Evolutionary conservation across 192 early-diverging fungal genomes (phyloP).

Genomic region (Linnemannia zychae): DNA sequence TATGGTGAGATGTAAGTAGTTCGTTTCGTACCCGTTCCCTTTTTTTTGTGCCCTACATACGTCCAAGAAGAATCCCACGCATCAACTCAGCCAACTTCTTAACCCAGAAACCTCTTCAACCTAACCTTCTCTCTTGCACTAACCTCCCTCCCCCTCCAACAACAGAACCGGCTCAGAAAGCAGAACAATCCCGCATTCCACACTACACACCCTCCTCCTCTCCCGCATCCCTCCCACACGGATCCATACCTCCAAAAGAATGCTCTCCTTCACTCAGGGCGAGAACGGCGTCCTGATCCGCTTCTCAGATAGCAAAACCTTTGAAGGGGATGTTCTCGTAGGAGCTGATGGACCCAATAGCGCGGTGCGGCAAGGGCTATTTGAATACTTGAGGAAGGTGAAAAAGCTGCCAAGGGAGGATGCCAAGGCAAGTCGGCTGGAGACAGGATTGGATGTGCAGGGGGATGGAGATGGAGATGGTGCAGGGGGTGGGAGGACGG

Average conservation of each 20-base stretch:
- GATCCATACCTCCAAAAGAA: constrained; percentile 8
- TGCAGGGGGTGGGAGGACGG: not conserved
- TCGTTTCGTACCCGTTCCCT: not conserved
- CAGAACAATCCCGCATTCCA: not conserved
- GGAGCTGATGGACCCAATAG: constrained; percentile 46
- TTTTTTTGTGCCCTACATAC: not conserved
- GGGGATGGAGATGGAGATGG: not conserved
- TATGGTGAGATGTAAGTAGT: not conserved
- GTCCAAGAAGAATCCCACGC: too few species aligned
- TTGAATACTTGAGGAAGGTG: not conserved
- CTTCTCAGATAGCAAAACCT: constrained; percentile 21
- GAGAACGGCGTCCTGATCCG: constrained; percentile 15
- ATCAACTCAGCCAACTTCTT: too few species aligned
- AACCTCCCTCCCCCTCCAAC: too few species aligned
- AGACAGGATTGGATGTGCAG: not conserved
- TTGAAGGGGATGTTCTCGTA: constrained; percentile 45
- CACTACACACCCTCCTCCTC: not conserved
- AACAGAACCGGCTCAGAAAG: not conserved
- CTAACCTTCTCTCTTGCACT: too few species aligned
- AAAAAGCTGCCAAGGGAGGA: not conserved
- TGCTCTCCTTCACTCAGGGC: not conserved
- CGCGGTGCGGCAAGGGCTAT: constrained; percentile 29
- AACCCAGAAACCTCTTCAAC: too few species aligned
- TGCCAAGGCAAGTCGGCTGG: not conserved
- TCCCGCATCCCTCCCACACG: not conserved